phyloP scores from a whole-genome alignment of 2,329 filamentous ascomycete species.

The Aspergillus sp. region DNA sequence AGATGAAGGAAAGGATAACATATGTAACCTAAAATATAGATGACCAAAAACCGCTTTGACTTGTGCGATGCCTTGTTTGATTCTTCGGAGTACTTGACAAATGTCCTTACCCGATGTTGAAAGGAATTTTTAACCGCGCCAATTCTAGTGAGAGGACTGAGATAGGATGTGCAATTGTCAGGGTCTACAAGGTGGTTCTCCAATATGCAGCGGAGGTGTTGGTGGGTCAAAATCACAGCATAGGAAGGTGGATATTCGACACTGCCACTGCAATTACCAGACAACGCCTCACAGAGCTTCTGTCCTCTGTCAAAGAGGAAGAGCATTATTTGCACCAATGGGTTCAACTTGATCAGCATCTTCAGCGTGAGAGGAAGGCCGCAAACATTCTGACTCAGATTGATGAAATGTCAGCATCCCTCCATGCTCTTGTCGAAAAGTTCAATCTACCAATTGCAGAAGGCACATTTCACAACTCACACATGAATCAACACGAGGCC shows the following conservation, averaged over 20 bases:
- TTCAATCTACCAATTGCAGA: conserved; percentile 3
- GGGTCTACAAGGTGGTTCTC: conserved; percentile 10
- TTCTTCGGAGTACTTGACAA: conserved; percentile 11
- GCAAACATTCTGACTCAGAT: conserved; percentile 5
- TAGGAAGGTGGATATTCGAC: conserved; percentile 4
- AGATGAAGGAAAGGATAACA: background rate
- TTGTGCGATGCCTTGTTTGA: conserved; percentile 8
- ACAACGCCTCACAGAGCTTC: conserved; percentile 8
- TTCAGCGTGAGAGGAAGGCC: conserved; percentile 1
- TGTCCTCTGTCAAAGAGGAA: conserved; percentile 8
- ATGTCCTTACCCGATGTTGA: conserved; percentile 10
- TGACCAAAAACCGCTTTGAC: conserved; percentile 8
- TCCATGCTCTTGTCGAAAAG: background rate
- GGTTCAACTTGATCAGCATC: conserved; percentile 5
- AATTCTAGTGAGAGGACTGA: background rate
- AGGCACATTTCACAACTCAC: conserved; percentile 13
- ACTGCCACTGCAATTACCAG: conserved; percentile 7
- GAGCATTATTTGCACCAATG: conserved; percentile 4
- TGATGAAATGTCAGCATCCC: background rate
- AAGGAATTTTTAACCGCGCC: conserved; percentile 6
- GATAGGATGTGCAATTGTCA: conserved; percentile 4
- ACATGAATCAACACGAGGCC: background rate
- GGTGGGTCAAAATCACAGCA: background rate
- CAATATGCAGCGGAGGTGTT: conserved; percentile 6
- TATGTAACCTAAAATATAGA: conserved; percentile 3